A percentile compares a stretch with the other conserved stretches of the same genome.
Conservation (phyloP, 1,284 basidiomycete genomes). For the Paramarasmius palmivorus region DNA sequence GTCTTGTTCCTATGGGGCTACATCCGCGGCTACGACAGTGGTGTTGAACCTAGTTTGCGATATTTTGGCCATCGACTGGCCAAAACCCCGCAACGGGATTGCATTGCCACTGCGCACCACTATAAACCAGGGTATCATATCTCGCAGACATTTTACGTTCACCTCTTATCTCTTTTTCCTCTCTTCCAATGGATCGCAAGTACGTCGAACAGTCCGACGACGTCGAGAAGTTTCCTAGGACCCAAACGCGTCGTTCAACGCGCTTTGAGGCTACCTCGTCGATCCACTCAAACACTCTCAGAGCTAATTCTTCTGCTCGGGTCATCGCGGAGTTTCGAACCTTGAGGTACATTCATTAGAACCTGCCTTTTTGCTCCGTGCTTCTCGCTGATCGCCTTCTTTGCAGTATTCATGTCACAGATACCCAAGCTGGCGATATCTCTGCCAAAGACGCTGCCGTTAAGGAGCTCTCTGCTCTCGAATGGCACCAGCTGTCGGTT, state of each 20-base stretch:
- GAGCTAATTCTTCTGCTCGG: not conserved
- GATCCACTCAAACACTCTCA: not conserved
- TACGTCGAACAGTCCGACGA: constrained; percentile 1
- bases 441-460: constrained; percentile 17
- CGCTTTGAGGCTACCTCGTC: not conserved
- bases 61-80: constrained; percentile 5
- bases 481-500: constrained; percentile 52
- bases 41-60: not conserved
- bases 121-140: not conserved
- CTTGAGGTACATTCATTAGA: not conserved
- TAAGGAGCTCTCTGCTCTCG: constrained; percentile 41
- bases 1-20: no score
- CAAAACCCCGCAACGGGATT: not conserved
- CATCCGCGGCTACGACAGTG: no score
- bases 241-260: constrained; percentile 1
- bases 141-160: not conserved
- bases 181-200: not conserved
- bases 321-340: constrained; percentile 6
- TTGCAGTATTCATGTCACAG: constrained; percentile 22
- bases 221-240: not conserved
- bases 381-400: not conserved
- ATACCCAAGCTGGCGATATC: constrained; percentile 20
- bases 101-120: not conserved
- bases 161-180: not conserved
- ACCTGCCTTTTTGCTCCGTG: not conserved